Percentiles rank a stretch among this genome's conserved stretches.
These are phyloP conservation scores for Fraxinus ornus DNA, from an alignment of 305 asterid genomes.

Conservation along the genomic window DNA sequence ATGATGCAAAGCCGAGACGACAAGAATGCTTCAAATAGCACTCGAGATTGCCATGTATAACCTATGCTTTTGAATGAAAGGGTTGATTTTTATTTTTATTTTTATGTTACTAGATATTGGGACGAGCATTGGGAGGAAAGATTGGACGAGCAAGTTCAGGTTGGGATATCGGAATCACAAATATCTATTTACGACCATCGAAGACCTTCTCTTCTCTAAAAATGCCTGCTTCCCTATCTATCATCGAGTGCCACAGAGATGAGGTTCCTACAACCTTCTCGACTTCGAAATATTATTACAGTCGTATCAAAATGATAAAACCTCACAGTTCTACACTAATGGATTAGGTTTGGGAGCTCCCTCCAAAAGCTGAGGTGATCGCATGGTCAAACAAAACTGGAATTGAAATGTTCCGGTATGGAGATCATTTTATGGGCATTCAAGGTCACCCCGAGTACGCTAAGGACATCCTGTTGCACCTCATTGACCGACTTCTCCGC, in stretches of 20 bases:
- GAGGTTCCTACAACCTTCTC: slow-evolving; percentile 44
- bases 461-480: slow-evolving; percentile 59
- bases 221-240: slow-evolving; percentile 51
- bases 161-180: slow-evolving; percentile 75
- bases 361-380: slow-evolving; percentile 61
- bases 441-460: slow-evolving; percentile 93
- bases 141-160: slow-evolving; percentile 57
- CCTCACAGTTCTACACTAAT: not conserved
- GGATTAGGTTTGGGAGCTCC: slow-evolving; percentile 59
- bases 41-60: not conserved
- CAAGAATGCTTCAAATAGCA: not conserved
- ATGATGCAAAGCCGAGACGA: not conserved
- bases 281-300: not conserved
- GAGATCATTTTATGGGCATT: slow-evolving; percentile 73
- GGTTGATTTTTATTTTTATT: not conserved
- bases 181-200: slow-evolving; percentile 45
- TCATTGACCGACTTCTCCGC: slow-evolving; percentile 56
- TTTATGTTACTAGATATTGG: slow-evolving; percentile 48
- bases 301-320: not conserved
- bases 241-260: slow-evolving; percentile 75
- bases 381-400: slow-evolving; percentile 73
- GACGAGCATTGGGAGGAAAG: slow-evolving; percentile 75
- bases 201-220: slow-evolving; percentile 45
- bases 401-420: slow-evolving; percentile 65
- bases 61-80: not conserved